A percentile compares a stretch with the other conserved stretches of the same genome.
phyloP scores from a whole-genome alignment of 139 green algal species.

The Marvania coccoides region DNA sequence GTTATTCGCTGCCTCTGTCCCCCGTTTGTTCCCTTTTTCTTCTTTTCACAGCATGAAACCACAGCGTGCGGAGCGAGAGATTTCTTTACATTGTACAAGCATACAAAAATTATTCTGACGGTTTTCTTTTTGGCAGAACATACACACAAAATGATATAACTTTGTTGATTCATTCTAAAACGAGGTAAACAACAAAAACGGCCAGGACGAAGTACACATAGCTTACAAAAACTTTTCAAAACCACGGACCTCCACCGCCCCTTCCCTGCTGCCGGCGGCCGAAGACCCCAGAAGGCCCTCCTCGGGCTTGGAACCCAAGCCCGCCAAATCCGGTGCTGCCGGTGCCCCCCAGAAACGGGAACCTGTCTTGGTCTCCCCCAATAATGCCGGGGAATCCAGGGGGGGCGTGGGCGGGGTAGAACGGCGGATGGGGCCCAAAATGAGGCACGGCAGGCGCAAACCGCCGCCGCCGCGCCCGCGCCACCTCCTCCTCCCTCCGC shows the following conservation, averaged over 20 bases:
- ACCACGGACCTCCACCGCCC: neutral
- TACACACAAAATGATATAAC: too few species aligned
- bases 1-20: too few species aligned
- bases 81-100: too few species aligned
- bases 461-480: neutral
- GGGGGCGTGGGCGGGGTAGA: conserved; percentile 5
- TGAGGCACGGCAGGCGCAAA: neutral
- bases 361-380: conserved; percentile 32
- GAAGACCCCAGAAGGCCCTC: neutral
- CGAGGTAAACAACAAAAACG: too few species aligned
- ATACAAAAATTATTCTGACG: too few species aligned
- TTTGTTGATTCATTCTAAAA: too few species aligned
- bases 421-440: conserved; percentile 8
- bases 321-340: neutral
- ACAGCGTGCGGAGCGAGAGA: too few species aligned
- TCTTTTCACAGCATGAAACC: too few species aligned
- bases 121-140: too few species aligned
- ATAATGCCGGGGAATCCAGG: neutral
- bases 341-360: conserved; percentile 12
- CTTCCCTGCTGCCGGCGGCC: neutral
- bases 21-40: too few species aligned
- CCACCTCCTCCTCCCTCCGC: neutral
- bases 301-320: neutral
- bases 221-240: too few species aligned
- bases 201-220: too few species aligned